Conservation (phyloP, 257 asterid species). For the Salvia hispanica region DNA sequence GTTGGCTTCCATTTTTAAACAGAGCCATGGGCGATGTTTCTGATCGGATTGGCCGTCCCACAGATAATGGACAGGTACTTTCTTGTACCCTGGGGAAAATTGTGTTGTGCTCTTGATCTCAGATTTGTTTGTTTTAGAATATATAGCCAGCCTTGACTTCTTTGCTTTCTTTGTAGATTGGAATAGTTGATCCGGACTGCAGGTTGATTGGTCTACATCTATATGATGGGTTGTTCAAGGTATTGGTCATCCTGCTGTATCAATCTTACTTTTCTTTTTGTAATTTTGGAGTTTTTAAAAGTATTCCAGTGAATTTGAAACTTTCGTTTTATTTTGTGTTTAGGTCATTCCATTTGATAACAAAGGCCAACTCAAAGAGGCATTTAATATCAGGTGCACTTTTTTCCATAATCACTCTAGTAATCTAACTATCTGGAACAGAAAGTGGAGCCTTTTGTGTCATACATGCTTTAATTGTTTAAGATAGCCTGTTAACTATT, state of each 20-base stretch:
- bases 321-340: not conserved
- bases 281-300: not conserved
- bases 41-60: constrained; percentile 89
- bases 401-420: constrained; percentile 1
- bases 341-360: constrained; percentile 95
- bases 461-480: not conserved
- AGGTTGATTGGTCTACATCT: constrained; percentile 89
- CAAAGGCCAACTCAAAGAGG: constrained; percentile 92
- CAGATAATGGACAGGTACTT: constrained; percentile 90
- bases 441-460: not conserved
- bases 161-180: constrained; percentile 55
- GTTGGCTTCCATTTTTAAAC: constrained; percentile 34
- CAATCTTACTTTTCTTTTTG: constrained; percentile 13
- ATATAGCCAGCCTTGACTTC: constrained; percentile 21
- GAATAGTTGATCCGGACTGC: constrained; percentile 90
- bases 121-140: not conserved
- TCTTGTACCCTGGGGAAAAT: not conserved
- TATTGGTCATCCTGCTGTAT: constrained; percentile 32
- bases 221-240: constrained; percentile 93
- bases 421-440: constrained; percentile 9
- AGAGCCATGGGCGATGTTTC: constrained; percentile 98
- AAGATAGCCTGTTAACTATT: not conserved
- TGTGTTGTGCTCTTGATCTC: not conserved
- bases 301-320: constrained; percentile 10
- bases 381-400: constrained; percentile 79